phyloP scores from a whole-genome alignment of 108 stramenopile species.

The Skeletonema costatum region DNA sequence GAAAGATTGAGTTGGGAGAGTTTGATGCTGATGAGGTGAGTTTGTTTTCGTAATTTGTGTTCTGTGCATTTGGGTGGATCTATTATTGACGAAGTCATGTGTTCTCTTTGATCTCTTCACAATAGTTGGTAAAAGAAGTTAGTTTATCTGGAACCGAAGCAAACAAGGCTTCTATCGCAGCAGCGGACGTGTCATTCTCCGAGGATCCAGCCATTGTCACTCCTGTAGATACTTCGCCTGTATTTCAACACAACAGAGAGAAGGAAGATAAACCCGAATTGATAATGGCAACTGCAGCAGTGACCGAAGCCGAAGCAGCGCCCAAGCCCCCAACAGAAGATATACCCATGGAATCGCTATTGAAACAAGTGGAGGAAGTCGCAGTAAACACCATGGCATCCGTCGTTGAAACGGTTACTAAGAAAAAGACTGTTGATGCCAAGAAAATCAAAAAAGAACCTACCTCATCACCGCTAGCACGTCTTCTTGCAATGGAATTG shows the following conservation, averaged over 20 bases:
- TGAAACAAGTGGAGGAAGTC: no score
- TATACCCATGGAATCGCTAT: no score
- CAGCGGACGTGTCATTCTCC: not conserved
- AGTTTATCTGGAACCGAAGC: not conserved
- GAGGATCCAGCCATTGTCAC: slow-evolving; percentile 6
- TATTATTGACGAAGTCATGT: not conserved
- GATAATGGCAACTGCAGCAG: not conserved
- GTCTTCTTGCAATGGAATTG: slow-evolving; percentile 25
- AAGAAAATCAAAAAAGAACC: not conserved
- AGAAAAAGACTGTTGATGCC: not conserved
- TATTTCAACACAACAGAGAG: no score
- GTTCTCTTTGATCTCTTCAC: no score
- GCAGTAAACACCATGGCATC: no score
- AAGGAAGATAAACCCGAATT: not conserved
- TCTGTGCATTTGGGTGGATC: not conserved
- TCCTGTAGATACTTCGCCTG: not conserved
- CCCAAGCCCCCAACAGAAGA: no score
- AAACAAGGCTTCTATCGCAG: not conserved
- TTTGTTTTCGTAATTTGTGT: not conserved
- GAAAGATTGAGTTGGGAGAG: slow-evolving; percentile 7
- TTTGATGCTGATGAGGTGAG: slow-evolving; percentile 21
- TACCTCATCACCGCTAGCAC: slow-evolving; percentile 20
- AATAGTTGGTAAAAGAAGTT: slow-evolving; percentile 18
- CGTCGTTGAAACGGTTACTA: not conserved
- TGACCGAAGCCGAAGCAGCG: no score